A percentile compares a stretch with the other conserved stretches of the same genome.
These are phyloP conservation scores for Calonectria ilicicola DNA, from an alignment of 2,329 filamentous ascomycete species.

Conservation along the genomic window DNA sequence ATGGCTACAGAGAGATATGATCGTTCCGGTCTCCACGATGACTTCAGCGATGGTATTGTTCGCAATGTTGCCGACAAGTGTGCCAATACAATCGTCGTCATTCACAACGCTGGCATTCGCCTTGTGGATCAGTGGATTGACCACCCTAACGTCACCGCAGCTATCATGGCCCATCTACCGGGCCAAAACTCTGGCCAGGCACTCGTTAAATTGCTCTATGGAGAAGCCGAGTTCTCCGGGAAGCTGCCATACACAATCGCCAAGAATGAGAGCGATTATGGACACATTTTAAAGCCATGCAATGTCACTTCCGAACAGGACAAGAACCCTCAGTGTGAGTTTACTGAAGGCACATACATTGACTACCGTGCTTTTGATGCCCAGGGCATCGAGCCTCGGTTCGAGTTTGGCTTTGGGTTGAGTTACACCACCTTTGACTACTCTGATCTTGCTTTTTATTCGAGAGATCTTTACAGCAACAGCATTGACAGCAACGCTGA, in stretches of 20 bases:
- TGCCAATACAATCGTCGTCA: slow-evolving; percentile 72
- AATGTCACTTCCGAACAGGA: background rate
- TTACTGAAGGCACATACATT: slow-evolving; percentile 72
- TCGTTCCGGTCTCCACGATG: slow-evolving; percentile 74
- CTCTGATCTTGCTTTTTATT: slow-evolving; percentile 41
- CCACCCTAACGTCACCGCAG: slow-evolving; percentile 30
- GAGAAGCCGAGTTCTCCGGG: slow-evolving; percentile 65
- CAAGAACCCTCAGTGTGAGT: slow-evolving; percentile 51
- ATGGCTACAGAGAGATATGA: slow-evolving; percentile 85
- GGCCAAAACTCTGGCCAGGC: slow-evolving; percentile 65
- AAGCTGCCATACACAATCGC: slow-evolving; percentile 74
- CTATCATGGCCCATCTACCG: slow-evolving; percentile 67
- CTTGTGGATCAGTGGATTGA: background rate
- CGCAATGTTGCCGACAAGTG: slow-evolving; percentile 70
- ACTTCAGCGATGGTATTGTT: slow-evolving; percentile 71
- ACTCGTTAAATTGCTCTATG: slow-evolving; percentile 68
- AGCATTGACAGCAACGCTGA: background rate
- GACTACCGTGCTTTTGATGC: slow-evolving; percentile 75
- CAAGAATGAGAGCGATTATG: slow-evolving; percentile 64
- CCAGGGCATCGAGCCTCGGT: slow-evolving; percentile 66
- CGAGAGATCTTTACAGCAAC: background rate
- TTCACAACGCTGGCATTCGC: slow-evolving; percentile 73
- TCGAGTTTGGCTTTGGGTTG: slow-evolving; percentile 75
- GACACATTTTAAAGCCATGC: background rate
- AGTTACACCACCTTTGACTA: slow-evolving; percentile 71